phyloP scores from a whole-genome alignment of 192 early-diverging fungal genomes.

The Pilobolus umbonatus region DNA sequence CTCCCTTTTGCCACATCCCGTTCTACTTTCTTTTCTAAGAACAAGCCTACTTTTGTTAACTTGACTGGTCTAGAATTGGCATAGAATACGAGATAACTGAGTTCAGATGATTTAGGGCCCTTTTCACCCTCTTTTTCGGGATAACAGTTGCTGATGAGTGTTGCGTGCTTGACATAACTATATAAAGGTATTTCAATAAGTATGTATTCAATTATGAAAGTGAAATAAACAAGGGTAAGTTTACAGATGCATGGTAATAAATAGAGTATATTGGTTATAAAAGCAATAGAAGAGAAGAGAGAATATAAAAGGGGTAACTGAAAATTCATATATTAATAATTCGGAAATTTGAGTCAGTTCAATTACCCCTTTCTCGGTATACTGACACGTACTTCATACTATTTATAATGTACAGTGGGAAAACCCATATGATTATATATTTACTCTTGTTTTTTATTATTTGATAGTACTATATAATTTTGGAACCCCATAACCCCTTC shows the following conservation, averaged over 20 bases:
- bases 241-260: no score
- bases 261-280: no score
- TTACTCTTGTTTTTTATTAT: background rate
- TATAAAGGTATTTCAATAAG: no score
- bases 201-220: background rate
- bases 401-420: no score
- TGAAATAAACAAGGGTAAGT: no score
- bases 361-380: no score
- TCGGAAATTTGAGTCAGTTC: no score
- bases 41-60: slow-evolving; percentile 83
- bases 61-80: slow-evolving; percentile 84
- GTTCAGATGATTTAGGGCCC: slow-evolving; percentile 72
- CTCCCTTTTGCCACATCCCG: slow-evolving; percentile 60
- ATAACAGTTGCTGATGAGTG: slow-evolving; percentile 73
- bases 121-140: slow-evolving; percentile 59
- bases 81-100: slow-evolving; percentile 87
- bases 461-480: background rate
- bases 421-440: background rate
- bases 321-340: no score
- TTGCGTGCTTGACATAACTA: slow-evolving; percentile 70
- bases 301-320: no score
- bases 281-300: no score
- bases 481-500: background rate
- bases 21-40: slow-evolving; percentile 65
- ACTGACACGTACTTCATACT: no score